Base-by-base conservation (phyloP, 768 basidiomycete genomes). In the Kwoniella pini region DNA sequence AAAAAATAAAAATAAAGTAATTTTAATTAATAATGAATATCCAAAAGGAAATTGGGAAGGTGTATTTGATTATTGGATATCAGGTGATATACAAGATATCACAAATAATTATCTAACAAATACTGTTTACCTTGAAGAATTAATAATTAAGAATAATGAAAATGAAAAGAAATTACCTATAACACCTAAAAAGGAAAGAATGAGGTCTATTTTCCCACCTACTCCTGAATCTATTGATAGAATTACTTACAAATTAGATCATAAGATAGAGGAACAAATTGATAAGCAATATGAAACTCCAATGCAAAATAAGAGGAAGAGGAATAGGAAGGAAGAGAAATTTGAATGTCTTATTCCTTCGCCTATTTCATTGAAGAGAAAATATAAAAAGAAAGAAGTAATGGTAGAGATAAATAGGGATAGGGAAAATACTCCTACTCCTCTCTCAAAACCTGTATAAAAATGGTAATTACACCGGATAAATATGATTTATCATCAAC, bases 11-110 rank as follows among this genome's bases (percentile, higher is more conserved):
- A 80, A 88, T 48, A 86, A 84, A 74, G 84, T 88, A 3, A 82
- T 94, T 17, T 92, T 90, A 77, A 82, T 95, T 57, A 95, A 95
- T 77, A 79, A 89, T 38, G 91, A 94, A 63, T 85, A 87, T 9
- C 90, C 90, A 3, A 54, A 42, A 21, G 82, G 88, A 54, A 90
- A 92, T 64, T 94, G 90, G 91, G 88, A 89, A 62, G 88, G 86
- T 7, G 87, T 94, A 2, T 94, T 96, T 67, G 92, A 96, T 77
- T 84, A 85, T 38, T 95, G 91, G 89, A 77, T 92, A 55, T 85
- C 91, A 68, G 91, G 92, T 1, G 91, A 95, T 71, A 87, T 89
- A 2, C 93, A 96, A 76, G 74, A 72, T 15, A 93, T 94, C 77
- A 88, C 90, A 4, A 79, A 79, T 38, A 74, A 85, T 21, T 71